Percentiles rank a stretch among this genome's conserved stretches.
phyloP scores from a whole-genome alignment of 2,329 filamentous ascomycete species.

The Colletotrichum sublineola region DNA sequence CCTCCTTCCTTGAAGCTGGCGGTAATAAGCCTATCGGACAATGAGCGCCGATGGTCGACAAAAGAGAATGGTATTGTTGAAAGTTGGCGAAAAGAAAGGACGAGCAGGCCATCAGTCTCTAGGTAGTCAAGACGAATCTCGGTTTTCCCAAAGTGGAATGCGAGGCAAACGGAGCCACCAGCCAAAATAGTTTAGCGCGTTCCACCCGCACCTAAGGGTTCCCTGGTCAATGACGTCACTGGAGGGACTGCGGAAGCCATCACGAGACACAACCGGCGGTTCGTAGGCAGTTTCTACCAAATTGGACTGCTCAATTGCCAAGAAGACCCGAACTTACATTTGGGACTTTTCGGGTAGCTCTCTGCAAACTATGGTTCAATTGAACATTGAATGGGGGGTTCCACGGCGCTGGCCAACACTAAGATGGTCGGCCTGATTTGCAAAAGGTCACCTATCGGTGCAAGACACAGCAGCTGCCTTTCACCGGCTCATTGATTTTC shows the following conservation, averaged over 20 bases:
- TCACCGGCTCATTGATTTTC: background rate
- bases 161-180: background rate
- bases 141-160: constrained; percentile 15
- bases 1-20: background rate
- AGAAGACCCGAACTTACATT: background rate
- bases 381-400: background rate
- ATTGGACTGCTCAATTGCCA: background rate
- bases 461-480: background rate
- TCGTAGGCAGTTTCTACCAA: background rate
- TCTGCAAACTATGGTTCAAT: background rate
- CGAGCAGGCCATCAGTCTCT: too few relatives aligned
- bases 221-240: background rate
- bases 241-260: background rate
- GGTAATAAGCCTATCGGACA: background rate
- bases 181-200: background rate
- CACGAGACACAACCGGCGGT: background rate
- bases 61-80: background rate
- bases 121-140: background rate
- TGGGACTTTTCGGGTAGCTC: too few relatives aligned
- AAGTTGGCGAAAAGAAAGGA: background rate
- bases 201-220: background rate
- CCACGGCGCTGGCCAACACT: background rate
- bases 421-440: background rate
- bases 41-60: background rate
- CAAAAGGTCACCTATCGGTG: background rate